phyloP scores from a whole-genome alignment of 495 filamentous ascomycete genomes.

The Recurvomyces mirabilis region DNA sequence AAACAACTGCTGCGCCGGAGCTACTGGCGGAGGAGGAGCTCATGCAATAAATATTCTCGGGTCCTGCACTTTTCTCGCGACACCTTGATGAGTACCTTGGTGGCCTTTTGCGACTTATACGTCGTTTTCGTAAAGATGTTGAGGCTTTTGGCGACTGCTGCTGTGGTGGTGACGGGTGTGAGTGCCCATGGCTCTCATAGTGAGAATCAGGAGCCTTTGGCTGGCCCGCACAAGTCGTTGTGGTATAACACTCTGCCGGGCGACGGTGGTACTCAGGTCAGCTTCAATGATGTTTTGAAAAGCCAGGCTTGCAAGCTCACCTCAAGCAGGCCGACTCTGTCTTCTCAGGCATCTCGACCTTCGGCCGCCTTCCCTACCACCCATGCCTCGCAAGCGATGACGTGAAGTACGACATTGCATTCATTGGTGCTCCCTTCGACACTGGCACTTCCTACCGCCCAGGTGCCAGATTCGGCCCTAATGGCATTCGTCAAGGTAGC shows the following conservation, averaged over 20 bases:
- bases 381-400: constrained; percentile 61
- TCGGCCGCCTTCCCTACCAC: constrained; percentile 64
- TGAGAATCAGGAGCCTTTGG: constrained; percentile 43
- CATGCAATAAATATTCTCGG: background rate
- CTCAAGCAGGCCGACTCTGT: constrained; percentile 50
- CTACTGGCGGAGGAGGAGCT: background rate
- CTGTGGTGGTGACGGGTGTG: constrained; percentile 31
- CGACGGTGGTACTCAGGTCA: constrained; percentile 57
- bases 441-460: constrained; percentile 67
- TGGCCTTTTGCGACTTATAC: constrained; percentile 5
- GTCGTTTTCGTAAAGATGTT: constrained; percentile 16
- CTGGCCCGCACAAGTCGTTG: constrained; percentile 46
- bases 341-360: constrained; percentile 42
- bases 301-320: background rate
- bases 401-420: constrained; percentile 35
- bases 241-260: constrained; percentile 58
- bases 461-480: constrained; percentile 73
- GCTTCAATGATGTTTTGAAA: constrained; percentile 5
- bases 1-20: background rate
- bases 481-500: constrained; percentile 69
- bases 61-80: background rate
- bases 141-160: constrained; percentile 21
- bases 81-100: constrained; percentile 4
- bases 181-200: constrained; percentile 39
- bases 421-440: constrained; percentile 49